phyloP scores from a whole-genome alignment of 2,329 filamentous ascomycete species.

The Aspergillus aculeatinus region DNA sequence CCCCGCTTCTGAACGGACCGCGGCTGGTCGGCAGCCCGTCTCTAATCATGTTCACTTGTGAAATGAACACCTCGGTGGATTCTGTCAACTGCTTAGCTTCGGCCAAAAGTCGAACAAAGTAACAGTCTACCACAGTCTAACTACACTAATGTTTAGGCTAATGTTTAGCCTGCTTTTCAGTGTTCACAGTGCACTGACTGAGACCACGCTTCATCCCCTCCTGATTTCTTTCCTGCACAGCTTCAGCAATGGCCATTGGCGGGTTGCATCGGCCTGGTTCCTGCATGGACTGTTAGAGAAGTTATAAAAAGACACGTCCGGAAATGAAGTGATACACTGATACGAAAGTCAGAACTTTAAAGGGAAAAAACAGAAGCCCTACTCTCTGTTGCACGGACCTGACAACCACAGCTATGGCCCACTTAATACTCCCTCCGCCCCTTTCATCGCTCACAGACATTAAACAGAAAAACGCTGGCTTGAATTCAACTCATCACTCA shows the following conservation, averaged over 20 bases:
- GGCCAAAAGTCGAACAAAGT: too few relatives aligned
- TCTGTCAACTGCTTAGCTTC: too few relatives aligned
- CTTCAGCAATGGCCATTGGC: not conserved
- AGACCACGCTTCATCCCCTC: too few relatives aligned
- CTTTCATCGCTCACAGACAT: not conserved
- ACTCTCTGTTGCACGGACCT: not conserved
- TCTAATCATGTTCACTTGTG: too few relatives aligned
- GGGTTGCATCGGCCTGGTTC: not conserved
- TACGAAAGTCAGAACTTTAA: not conserved
- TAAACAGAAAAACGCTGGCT: not conserved
- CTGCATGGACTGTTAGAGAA: not conserved
- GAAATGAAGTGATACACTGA: not conserved
- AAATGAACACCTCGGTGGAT: too few relatives aligned
- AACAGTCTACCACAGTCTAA: too few relatives aligned
- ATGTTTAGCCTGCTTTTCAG: too few relatives aligned
- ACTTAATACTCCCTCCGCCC: not conserved
- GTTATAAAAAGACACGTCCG: not conserved
- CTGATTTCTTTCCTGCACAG: not conserved
- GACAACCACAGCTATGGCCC: not conserved
- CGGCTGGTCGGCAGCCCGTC: not conserved
- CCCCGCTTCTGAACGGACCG: not conserved
- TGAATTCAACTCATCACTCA: not conserved
- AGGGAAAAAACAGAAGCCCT: not conserved
- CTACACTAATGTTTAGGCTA: too few relatives aligned
- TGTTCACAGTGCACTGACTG: too few relatives aligned